Evolutionary conservation across 148 eudicot species (phyloP).

Genomic region (Cornus suecica): DNA sequence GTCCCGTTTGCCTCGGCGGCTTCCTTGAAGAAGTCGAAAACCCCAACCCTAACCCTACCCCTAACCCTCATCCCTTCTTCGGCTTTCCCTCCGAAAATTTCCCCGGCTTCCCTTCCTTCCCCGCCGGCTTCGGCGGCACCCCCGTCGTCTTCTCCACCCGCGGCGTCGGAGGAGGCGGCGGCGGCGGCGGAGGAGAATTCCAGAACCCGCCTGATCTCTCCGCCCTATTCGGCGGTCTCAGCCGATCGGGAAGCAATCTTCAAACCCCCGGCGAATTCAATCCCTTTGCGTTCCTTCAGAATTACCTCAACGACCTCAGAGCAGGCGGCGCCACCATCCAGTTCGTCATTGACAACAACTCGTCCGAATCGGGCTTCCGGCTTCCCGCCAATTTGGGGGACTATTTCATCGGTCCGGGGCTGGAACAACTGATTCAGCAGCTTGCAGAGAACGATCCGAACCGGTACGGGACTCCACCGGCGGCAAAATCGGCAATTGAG

Average conservation of each 20-base stretch:
- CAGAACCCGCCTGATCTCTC: slow-evolving; percentile 20
- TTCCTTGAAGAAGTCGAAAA: slow-evolving; percentile 60
- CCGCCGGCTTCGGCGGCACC: slow-evolving; percentile 14
- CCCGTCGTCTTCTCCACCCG: slow-evolving; percentile 27
- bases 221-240: slow-evolving; percentile 13
- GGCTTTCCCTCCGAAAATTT: slow-evolving; percentile 13
- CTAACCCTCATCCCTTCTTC: slow-evolving; percentile 16
- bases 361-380: neutral
- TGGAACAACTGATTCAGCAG: slow-evolving; percentile 39
- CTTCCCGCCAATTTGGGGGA: slow-evolving; percentile 30
- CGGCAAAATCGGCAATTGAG: slow-evolving; percentile 25
- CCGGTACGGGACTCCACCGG: slow-evolving; percentile 31
- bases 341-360: slow-evolving; percentile 32
- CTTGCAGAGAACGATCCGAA: slow-evolving; percentile 40
- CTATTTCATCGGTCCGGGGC: slow-evolving; percentile 35
- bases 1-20: slow-evolving; percentile 59
- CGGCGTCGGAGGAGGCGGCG: slow-evolving; percentile 12
- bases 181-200: slow-evolving; percentile 12
- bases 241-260: neutral
- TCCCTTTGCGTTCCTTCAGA: slow-evolving; percentile 31
- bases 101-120: slow-evolving; percentile 11
- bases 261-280: slow-evolving; percentile 22
- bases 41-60: slow-evolving; percentile 21
- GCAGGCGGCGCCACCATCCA: slow-evolving; percentile 39
- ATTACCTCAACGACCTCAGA: slow-evolving; percentile 27